Evolutionary conservation across 257 asterid genomes (phyloP).

Genomic region (Sherardia arvensis): DNA sequence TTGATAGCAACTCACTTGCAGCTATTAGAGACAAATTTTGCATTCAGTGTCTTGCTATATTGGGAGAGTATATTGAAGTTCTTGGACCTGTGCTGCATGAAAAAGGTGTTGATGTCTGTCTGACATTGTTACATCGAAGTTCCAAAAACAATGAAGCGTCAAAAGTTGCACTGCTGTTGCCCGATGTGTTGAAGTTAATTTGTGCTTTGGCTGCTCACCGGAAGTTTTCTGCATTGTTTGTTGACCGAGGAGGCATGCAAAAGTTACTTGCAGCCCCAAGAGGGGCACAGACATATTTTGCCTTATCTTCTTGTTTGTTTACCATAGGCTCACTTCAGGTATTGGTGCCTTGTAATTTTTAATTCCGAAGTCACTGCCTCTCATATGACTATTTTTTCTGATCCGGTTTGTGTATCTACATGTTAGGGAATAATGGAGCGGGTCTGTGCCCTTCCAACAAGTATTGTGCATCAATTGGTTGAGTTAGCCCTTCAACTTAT

Average conservation of each 20-base stretch:
- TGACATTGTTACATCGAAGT: conserved; percentile 67
- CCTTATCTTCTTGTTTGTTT: conserved; percentile 85
- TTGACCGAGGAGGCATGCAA: conserved; percentile 94
- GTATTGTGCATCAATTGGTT: conserved; percentile 70
- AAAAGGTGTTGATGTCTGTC: conserved; percentile 94
- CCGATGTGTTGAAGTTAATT: conserved; percentile 81
- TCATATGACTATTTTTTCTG: not conserved
- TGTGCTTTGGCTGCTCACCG: conserved; percentile 94
- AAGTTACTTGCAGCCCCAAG: conserved; percentile 73
- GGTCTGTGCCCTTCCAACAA: conserved; percentile 85
- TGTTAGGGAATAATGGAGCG: conserved; percentile 98
- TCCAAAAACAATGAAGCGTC: conserved; percentile 58
- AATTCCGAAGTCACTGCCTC: not conserved
- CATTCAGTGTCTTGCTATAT: conserved; percentile 77
- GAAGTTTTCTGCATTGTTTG: conserved; percentile 83
- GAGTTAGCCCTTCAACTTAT: conserved; percentile 89
- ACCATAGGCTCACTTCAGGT: conserved; percentile 97
- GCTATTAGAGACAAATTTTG: conserved; percentile 85
- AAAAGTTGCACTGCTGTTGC: conserved; percentile 36
- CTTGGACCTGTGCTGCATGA: conserved; percentile 97
- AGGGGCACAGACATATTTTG: conserved; percentile 55
- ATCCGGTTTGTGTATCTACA: conserved; percentile 10
- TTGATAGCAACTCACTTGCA: conserved; percentile 64
- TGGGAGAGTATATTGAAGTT: conserved; percentile 98
- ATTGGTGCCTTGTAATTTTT: conserved; percentile 9